phyloP scores from a whole-genome alignment of 179 eudicot species.

The Drosera spatulata region DNA sequence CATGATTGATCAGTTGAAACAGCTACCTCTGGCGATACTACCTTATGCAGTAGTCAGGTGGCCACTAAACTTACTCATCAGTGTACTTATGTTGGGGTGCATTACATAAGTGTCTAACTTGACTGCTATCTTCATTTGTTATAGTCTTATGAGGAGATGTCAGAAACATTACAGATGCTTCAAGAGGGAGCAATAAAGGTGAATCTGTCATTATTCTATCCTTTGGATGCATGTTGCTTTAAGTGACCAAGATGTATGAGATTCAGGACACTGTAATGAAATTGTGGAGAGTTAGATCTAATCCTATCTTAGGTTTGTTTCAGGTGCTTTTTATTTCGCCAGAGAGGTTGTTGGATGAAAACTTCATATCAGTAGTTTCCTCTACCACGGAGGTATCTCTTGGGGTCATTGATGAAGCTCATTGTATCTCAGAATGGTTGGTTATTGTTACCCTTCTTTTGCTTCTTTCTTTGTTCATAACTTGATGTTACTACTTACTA shows the following conservation, averaged over 20 bases:
- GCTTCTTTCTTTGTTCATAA: neutral
- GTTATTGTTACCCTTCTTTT: slow-evolving; percentile 12
- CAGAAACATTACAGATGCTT: slow-evolving; percentile 53
- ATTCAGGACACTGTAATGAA: no score
- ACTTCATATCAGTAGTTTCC: slow-evolving; percentile 66
- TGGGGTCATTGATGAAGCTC: slow-evolving; percentile 96
- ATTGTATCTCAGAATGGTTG: slow-evolving; percentile 96
- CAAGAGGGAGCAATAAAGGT: slow-evolving; percentile 84
- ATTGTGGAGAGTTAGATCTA: neutral
- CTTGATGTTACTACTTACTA: neutral
- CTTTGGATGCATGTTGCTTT: neutral
- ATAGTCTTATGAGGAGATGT: slow-evolving; percentile 67
- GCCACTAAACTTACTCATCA: slow-evolving; percentile 6
- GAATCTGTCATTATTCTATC: neutral
- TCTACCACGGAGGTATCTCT: slow-evolving; percentile 50
- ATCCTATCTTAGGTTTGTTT: slow-evolving; percentile 12
- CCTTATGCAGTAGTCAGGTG: slow-evolving; percentile 86
- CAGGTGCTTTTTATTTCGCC: slow-evolving; percentile 99
- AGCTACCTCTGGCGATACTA: slow-evolving; percentile 60
- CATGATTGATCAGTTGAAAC: slow-evolving; percentile 94
- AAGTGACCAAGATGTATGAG: no score
- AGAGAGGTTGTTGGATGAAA: slow-evolving; percentile 75
- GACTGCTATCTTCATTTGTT: slow-evolving; percentile 10
- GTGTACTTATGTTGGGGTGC: neutral
- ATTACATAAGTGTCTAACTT: slow-evolving; percentile 13